These are phyloP conservation scores for Cladosporium cucumerinum DNA, from an alignment of 2,329 filamentous ascomycete species.

Conservation along the genomic window DNA sequence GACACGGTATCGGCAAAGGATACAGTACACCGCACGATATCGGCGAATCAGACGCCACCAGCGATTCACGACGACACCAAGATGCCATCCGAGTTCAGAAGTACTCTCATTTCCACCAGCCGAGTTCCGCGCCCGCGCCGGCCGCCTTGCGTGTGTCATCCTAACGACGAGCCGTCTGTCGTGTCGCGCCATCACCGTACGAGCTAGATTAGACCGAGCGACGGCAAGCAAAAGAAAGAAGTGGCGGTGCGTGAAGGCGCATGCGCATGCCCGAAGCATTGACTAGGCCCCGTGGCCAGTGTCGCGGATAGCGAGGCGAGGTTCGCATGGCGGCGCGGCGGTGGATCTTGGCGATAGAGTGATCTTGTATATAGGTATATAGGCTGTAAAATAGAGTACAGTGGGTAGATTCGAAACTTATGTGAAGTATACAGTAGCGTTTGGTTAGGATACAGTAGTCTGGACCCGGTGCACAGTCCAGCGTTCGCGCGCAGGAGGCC, in stretches of 20 bases:
- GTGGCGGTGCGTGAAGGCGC: background rate
- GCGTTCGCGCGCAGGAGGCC: background rate
- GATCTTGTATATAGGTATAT: background rate
- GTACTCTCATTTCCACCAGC: background rate
- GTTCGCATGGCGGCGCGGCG: background rate
- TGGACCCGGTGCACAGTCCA: background rate
- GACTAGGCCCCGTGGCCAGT: background rate
- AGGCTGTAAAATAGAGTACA: background rate
- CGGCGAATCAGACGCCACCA: background rate
- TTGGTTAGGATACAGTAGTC: background rate
- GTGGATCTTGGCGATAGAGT: background rate
- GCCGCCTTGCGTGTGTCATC: background rate
- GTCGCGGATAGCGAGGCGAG: background rate
- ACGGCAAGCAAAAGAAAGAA: background rate
- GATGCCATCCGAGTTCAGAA: background rate
- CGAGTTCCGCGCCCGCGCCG: background rate
- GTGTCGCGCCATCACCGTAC: background rate
- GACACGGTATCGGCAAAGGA: background rate
- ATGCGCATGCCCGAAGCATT: background rate
- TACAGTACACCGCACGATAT: background rate
- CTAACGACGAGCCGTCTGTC: background rate
- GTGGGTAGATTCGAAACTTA: background rate
- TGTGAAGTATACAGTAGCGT: background rate
- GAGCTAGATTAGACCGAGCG: background rate
- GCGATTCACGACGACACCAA: background rate